Evolutionary conservation across 768 basidiomycete genomes (phyloP).

Genomic region (Trametes sanguinea): DNA sequence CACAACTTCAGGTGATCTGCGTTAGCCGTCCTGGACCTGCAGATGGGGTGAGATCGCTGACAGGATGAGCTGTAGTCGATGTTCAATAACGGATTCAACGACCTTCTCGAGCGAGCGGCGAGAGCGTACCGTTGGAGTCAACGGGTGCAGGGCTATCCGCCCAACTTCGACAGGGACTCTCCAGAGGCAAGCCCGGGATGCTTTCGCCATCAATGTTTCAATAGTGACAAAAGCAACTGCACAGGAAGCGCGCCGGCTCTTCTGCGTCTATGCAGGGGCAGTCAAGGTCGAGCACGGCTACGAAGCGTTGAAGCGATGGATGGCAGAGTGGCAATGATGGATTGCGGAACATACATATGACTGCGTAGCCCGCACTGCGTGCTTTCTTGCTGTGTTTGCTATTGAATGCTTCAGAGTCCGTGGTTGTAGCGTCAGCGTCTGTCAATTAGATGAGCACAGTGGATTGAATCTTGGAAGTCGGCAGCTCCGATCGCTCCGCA

Average conservation of each 20-base stretch:
- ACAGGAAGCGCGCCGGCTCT: not conserved
- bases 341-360: too few species aligned
- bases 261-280: conserved; percentile 3
- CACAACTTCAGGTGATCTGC: not conserved
- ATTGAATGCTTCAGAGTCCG: too few species aligned
- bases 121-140: not conserved
- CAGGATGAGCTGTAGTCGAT: not conserved
- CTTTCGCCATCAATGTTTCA: not conserved
- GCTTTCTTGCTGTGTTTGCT: too few species aligned
- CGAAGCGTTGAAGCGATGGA: not conserved
- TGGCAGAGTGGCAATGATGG: not conserved
- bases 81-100: not conserved
- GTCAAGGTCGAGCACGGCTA: not conserved
- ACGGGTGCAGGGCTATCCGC: not conserved
- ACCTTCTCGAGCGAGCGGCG: not conserved
- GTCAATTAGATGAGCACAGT: too few species aligned
- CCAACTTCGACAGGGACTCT: not conserved
- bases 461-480: too few species aligned
- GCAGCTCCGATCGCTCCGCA: too few species aligned
- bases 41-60: not conserved
- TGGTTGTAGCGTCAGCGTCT: too few species aligned
- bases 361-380: too few species aligned
- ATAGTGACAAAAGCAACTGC: too few species aligned
- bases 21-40: not conserved
- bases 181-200: not conserved